A percentile compares a stretch with the other conserved stretches of the same genome.
These are phyloP conservation scores for Sordariomycetes sp. DNA, from an alignment of 2,329 filamentous ascomycete species.

Conservation along the genomic window DNA sequence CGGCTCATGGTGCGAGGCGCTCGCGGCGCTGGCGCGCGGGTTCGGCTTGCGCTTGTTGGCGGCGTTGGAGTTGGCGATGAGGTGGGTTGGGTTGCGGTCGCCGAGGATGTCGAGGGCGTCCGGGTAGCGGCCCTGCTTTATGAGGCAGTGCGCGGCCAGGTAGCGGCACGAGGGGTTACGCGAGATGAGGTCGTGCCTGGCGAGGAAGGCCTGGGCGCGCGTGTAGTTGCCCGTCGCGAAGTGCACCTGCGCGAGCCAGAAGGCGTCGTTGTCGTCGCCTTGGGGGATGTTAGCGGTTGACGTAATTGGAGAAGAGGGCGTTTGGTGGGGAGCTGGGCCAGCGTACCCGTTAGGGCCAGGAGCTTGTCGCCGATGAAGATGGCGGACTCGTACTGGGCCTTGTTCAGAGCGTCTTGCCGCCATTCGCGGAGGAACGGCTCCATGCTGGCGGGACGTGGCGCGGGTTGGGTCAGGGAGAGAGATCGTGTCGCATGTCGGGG, in stretches of 20 bases:
- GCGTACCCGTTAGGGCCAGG: constrained; percentile 78
- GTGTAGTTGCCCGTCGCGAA: constrained; percentile 94
- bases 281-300: constrained; percentile 21
- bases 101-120: constrained; percentile 80
- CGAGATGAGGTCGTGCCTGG: constrained; percentile 69
- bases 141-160: constrained; percentile 84
- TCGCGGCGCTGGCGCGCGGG: constrained; percentile 17
- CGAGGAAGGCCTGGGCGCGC: constrained; percentile 76
- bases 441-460: constrained; percentile 42
- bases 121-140: constrained; percentile 84
- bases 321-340: background rate
- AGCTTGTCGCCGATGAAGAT: constrained; percentile 98
- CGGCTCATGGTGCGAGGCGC: constrained; percentile 17
- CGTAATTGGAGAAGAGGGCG: background rate
- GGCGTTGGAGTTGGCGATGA: constrained; percentile 49
- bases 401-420: constrained; percentile 90
- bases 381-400: constrained; percentile 91
- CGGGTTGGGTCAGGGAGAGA: background rate
- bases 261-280: constrained; percentile 89
- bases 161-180: constrained; percentile 84
- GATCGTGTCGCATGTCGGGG: background rate
- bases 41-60: constrained; percentile 50
- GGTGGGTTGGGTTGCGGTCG: constrained; percentile 85
- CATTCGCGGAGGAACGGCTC: constrained; percentile 88
- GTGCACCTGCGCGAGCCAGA: constrained; percentile 97